Conservation (phyloP, 371 early-diverging fungal species). For the Saksenaea vasiformis region DNA sequence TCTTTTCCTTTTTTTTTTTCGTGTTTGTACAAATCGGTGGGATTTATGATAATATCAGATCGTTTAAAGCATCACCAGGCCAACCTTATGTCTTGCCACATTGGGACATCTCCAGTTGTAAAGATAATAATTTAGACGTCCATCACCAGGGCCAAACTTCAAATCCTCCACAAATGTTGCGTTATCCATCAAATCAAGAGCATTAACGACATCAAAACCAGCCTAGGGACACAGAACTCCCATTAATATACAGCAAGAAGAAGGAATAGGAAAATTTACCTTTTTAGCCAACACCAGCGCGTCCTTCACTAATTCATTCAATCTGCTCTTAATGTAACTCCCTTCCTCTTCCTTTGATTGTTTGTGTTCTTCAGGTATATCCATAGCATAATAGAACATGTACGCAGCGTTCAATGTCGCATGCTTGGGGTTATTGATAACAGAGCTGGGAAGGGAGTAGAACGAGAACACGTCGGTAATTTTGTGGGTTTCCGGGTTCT, state of each 20-base stretch:
- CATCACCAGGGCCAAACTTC: constrained; percentile 93
- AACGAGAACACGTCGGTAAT: constrained; percentile 91
- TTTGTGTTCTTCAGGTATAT: constrained; percentile 43
- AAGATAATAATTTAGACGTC: constrained; percentile 90
- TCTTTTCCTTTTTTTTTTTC: too few relatives aligned
- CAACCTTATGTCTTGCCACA: constrained; percentile 71
- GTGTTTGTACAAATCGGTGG: too few relatives aligned
- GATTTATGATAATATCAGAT: too few relatives aligned
- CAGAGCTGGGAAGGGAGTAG: constrained; percentile 90
- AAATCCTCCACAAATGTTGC: constrained; percentile 71
- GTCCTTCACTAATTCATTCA: constrained; percentile 68
- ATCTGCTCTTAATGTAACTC: constrained; percentile 49
- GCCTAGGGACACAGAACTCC: constrained; percentile 22
- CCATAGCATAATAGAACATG: constrained; percentile 89
- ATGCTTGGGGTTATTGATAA: constrained; percentile 78
- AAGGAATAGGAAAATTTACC: constrained; percentile 32
- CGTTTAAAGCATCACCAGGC: constrained; percentile 81
- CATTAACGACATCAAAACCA: constrained; percentile 91
- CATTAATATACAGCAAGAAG: not conserved
- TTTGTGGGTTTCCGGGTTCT: constrained; percentile 59
- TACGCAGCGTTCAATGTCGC: constrained; percentile 88
- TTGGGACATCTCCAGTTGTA: constrained; percentile 90
- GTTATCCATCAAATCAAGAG: constrained; percentile 89
- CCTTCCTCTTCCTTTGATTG: constrained; percentile 37
- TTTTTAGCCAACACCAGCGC: constrained; percentile 79